phyloP scores from a whole-genome alignment of 345 rosid species.

The Psidium guajava region DNA sequence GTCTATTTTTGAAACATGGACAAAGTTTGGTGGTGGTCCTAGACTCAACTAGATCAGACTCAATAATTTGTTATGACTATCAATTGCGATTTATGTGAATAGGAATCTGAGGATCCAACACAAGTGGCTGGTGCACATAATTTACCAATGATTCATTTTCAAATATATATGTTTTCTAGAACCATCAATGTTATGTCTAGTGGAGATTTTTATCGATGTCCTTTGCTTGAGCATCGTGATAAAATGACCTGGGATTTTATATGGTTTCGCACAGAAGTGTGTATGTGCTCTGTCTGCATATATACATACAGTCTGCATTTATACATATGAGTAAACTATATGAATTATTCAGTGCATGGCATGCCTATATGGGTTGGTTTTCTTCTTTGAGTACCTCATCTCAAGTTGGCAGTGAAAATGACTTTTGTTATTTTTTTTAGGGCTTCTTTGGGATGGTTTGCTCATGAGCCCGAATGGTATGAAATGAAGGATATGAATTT shows the following conservation, averaged over 20 bases:
- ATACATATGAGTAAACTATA: neutral
- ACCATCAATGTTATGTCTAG: neutral
- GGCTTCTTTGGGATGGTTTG: slow-evolving; percentile 97
- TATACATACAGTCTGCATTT: neutral
- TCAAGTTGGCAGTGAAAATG: neutral
- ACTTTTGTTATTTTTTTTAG: slow-evolving; percentile 34
- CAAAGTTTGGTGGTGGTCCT: neutral
- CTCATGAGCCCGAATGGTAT: slow-evolving; percentile 88
- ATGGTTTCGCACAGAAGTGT: neutral
- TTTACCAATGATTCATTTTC: neutral
- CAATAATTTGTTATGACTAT: neutral
- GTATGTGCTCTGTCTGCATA: neutral
- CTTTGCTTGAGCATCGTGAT: neutral
- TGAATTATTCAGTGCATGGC: neutral
- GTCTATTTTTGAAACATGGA: neutral
- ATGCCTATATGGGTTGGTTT: neutral
- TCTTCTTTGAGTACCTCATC: neutral
- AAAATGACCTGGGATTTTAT: neutral
- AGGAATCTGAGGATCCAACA: neutral
- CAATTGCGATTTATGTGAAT: neutral
- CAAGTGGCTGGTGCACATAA: neutral
- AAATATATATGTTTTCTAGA: neutral
- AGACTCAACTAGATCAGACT: neutral
- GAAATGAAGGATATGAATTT: slow-evolving; percentile 56
- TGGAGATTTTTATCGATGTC: neutral